phyloP scores from a whole-genome alignment of 805 yeast species.

The Metschnikowia baotianmanensis region DNA sequence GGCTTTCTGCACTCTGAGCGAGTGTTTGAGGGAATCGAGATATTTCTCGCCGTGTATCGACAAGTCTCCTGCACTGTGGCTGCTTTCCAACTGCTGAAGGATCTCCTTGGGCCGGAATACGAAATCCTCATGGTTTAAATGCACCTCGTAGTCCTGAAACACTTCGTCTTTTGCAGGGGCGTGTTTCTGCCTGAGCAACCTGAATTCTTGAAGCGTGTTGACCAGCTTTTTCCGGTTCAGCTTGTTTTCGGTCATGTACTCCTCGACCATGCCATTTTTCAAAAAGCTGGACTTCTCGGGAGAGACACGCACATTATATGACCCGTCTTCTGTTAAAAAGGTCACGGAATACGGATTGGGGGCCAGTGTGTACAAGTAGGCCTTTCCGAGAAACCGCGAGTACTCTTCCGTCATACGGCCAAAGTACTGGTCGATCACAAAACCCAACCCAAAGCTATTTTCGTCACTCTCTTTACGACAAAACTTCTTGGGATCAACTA shows the following conservation, averaged over 20 bases:
- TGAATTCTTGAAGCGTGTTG: slow-evolving; percentile 24
- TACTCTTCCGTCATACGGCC: slow-evolving; percentile 18
- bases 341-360: slow-evolving; percentile 31
- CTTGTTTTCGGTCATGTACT: slow-evolving; percentile 15
- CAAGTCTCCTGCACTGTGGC: too few relatives aligned
- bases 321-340: slow-evolving; percentile 33
- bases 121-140: slow-evolving; percentile 28
- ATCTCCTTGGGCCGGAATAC: slow-evolving; percentile 21
- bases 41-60: too few relatives aligned
- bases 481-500: slow-evolving; percentile 9
- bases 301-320: slow-evolving; percentile 25
- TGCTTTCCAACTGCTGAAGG: slow-evolving; percentile 17
- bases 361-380: slow-evolving; percentile 25
- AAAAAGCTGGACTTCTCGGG: slow-evolving; percentile 18
- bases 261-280: slow-evolving; percentile 24
- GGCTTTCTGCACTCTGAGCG: slow-evolving; percentile 1
- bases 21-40: too few relatives aligned
- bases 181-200: slow-evolving; percentile 17
- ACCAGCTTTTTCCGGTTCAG: slow-evolving; percentile 5
- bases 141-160: slow-evolving; percentile 26
- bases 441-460: slow-evolving; percentile 24
- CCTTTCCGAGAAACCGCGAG: slow-evolving; percentile 22
- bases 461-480: slow-evolving; percentile 17
- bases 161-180: slow-evolving; percentile 25
- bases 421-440: slow-evolving; percentile 16